Evolutionary conservation across 352 stramenopile species (phyloP).

Genomic region (Globisporangium solare): DNA sequence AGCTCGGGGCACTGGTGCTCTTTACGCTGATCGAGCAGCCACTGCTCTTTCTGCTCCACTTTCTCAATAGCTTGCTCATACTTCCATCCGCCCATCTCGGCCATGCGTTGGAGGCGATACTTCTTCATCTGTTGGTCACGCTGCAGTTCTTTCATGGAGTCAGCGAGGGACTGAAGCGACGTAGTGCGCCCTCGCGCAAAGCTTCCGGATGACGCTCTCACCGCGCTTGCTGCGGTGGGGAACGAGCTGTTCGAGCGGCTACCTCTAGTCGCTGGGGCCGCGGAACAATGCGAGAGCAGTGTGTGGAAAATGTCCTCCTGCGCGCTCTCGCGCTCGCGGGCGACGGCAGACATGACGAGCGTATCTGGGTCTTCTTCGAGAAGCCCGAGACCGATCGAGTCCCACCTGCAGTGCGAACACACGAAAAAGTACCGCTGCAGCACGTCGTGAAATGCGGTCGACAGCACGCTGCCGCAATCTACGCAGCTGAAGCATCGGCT

Average conservation of each 20-base stretch:
- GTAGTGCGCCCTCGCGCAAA: slow-evolving; percentile 10
- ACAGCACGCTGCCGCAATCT: slow-evolving; percentile 53
- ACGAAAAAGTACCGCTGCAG: slow-evolving; percentile 71
- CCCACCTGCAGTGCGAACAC: slow-evolving; percentile 82
- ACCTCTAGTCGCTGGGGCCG: slow-evolving; percentile 12
- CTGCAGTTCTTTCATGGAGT: slow-evolving; percentile 77
- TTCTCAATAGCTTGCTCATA: slow-evolving; percentile 55
- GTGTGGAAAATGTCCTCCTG: slow-evolving; percentile 77
- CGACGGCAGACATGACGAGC: slow-evolving; percentile 76
- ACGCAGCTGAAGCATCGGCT: slow-evolving; percentile 81
- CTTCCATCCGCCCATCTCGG: slow-evolving; percentile 73
- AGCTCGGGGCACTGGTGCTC: slow-evolving; percentile 65
- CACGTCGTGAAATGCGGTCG: slow-evolving; percentile 61
- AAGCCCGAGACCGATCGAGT: slow-evolving; percentile 63
- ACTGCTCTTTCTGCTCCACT: slow-evolving; percentile 50
- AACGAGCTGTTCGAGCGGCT: slow-evolving; percentile 12
- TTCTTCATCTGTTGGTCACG: slow-evolving; percentile 85
- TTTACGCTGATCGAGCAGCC: slow-evolving; percentile 45
- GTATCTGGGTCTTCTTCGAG: slow-evolving; percentile 77
- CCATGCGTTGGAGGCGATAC: slow-evolving; percentile 52
- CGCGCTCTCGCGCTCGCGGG: slow-evolving; percentile 60
- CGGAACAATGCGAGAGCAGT: slow-evolving; percentile 54
- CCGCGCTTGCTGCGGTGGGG: slow-evolving; percentile 1
- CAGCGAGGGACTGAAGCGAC: slow-evolving; percentile 45
- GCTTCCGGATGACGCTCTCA: not conserved